Evolutionary conservation across 345 rosid species (phyloP).

Genomic region (Gossypioides kirkii): DNA sequence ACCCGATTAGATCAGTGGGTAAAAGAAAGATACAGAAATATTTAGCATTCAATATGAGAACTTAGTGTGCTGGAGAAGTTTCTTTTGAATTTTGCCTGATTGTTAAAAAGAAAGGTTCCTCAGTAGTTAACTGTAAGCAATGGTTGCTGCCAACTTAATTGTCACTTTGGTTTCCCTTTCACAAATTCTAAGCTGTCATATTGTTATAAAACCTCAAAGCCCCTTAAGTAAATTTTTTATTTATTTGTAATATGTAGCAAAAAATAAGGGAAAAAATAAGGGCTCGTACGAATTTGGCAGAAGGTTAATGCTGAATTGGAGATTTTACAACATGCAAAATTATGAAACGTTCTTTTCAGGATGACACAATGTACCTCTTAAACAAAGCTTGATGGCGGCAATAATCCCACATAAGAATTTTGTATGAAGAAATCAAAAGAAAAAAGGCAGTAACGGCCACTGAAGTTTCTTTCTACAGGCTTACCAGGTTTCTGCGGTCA

Average conservation of each 20-base stretch:
- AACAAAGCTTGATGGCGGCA: slow-evolving; percentile 20
- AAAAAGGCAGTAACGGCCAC: not conserved
- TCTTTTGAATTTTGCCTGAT: not conserved
- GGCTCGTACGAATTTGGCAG: no score
- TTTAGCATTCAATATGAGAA: not conserved
- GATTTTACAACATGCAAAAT: not conserved
- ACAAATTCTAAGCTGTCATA: no score
- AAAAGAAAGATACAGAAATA: not conserved
- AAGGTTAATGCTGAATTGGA: not conserved
- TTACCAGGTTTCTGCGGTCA: slow-evolving; percentile 10
- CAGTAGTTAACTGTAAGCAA: no score
- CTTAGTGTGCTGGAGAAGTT: not conserved
- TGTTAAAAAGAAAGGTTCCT: not conserved
- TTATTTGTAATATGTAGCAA: no score
- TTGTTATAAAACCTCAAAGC: no score
- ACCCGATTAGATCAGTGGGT: not conserved
- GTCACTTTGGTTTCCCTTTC: no score
- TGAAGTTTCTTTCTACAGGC: slow-evolving; percentile 14
- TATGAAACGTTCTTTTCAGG: not conserved
- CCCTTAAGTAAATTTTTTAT: no score
- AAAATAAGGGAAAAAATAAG: no score
- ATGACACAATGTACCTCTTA: not conserved
- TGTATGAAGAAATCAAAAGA: slow-evolving; percentile 3
- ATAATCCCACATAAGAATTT: not conserved
- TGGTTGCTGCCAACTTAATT: no score